phyloP scores from a whole-genome alignment of 2,329 filamentous ascomycete genomes.

The Aspergillus felis region DNA sequence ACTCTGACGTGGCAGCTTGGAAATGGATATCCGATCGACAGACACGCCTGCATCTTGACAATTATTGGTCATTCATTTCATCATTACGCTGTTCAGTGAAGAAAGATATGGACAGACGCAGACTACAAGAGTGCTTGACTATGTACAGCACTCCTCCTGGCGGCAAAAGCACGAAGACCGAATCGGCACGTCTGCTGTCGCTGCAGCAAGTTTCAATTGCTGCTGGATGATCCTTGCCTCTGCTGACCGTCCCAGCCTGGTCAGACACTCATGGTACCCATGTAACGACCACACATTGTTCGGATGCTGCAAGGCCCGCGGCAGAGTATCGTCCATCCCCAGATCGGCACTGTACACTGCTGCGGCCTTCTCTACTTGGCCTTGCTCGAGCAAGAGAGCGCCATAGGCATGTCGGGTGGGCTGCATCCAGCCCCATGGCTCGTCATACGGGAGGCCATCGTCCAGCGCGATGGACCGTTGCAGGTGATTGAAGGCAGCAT shows the following conservation, averaged over 20 bases:
- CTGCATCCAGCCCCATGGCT: slow-evolving; percentile 80
- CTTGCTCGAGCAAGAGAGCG: slow-evolving; percentile 65
- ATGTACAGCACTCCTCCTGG: slow-evolving; percentile 7
- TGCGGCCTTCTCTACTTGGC: slow-evolving; percentile 53
- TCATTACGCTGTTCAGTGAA: too few relatives aligned
- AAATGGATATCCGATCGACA: background rate
- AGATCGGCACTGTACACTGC: slow-evolving; percentile 60
- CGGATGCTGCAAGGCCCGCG: slow-evolving; percentile 62
- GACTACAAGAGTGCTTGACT: background rate
- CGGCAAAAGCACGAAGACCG: slow-evolving; percentile 58
- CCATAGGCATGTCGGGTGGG: slow-evolving; percentile 68
- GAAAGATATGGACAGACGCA: background rate
- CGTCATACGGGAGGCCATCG: slow-evolving; percentile 64
- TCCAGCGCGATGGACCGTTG: slow-evolving; percentile 56
- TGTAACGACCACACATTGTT: slow-evolving; percentile 74
- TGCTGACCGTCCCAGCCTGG: slow-evolving; percentile 47
- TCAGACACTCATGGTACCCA: slow-evolving; percentile 67
- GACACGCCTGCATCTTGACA: background rate
- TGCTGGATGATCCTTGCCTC: slow-evolving; percentile 49
- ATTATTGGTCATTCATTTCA: too few relatives aligned
- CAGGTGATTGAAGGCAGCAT: slow-evolving; percentile 57
- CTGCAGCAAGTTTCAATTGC: slow-evolving; percentile 51
- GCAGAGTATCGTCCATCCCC: slow-evolving; percentile 57
- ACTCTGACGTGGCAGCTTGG: background rate
- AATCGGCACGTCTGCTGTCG: slow-evolving; percentile 58